Evolutionary conservation across 1,139 yeast genomes (phyloP), one percentile per base, ranked within the genome.

Genomic region (Saccharomycopsis crataegensis): DNA sequence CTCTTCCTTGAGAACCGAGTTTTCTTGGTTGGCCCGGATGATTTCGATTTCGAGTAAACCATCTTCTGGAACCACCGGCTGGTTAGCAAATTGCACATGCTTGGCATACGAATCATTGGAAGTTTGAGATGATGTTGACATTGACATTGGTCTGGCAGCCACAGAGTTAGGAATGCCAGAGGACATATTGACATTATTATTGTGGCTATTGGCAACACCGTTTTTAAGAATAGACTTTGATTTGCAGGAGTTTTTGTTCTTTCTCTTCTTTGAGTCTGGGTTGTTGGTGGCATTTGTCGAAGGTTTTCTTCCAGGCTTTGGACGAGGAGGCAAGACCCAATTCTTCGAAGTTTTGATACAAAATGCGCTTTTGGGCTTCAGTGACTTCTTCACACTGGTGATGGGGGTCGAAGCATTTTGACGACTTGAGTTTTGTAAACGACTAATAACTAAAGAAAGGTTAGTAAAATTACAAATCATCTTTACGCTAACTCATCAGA

Each of bases 291-390:
- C 14, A 28, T 14, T 43, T 9, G 46, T 8, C 4, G 33, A n/a
- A 34, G 96, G 96, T 67, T 88, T 88, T 57, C 96, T 72, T 9
- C 96, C 96, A 0, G 96, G 96, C 65, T 87, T 88, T 6, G 95
- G 94, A 57, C 96, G 72, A 11, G 96, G 96, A 2, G 96, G 96
- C 42, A 90, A 73, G n/a, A 87, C 91, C 95, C 96, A 90, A 61
- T 83, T 87, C 62, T 80, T 86, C n/a, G 95, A 86, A 0, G 95
- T 83, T 59, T 78, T 78, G 32, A 83, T 80, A 61, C 70, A 76
- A 38, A 53, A 46, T 33, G 22, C 22, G 17, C 11, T 34, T 9
- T 32, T 41, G 42, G 36, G 12, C 44, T 42, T 42, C 28, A 42
- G 44, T 22, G 12, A 36, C 40, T 11, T 11, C n/a, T 36, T 36